Conservation (phyloP, 2,329 filamentous ascomycete genomes). For the Chaetomiaceae sp. region DNA sequence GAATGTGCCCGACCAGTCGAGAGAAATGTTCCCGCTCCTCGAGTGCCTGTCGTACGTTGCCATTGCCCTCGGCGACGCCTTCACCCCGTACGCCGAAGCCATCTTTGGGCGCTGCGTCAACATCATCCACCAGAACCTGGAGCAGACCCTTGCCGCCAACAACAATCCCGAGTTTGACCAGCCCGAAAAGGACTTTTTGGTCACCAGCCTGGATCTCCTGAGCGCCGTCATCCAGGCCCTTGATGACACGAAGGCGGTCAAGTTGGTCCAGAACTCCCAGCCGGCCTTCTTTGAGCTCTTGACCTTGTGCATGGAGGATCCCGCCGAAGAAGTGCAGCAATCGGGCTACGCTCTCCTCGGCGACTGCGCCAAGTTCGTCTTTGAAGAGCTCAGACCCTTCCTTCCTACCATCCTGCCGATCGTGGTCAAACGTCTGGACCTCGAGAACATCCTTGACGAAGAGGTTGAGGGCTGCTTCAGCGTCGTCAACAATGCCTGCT, state of each 20-base stretch:
- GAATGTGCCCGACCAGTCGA: constrained; percentile 78
- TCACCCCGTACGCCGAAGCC: constrained; percentile 77
- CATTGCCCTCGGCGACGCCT: constrained; percentile 74
- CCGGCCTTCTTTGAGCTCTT: constrained; percentile 88
- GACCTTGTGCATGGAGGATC: constrained; percentile 86
- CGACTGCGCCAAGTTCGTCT: constrained; percentile 91
- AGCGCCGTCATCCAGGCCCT: constrained; percentile 92
- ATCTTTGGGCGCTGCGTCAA: constrained; percentile 85
- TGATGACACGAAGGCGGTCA: constrained; percentile 64
- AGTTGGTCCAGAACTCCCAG: constrained; percentile 70
- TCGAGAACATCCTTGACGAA: constrained; percentile 70
- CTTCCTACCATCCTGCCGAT: constrained; percentile 72
- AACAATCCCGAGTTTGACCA: constrained; percentile 65
- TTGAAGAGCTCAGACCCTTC: constrained; percentile 70
- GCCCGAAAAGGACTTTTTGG: constrained; percentile 94
- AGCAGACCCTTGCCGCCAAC: constrained; percentile 68
- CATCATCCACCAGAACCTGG: constrained; percentile 87
- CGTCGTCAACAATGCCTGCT: constrained; percentile 97
- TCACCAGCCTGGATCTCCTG: constrained; percentile 89
- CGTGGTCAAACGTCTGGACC: constrained; percentile 80
- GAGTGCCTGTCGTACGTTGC: constrained; percentile 95
- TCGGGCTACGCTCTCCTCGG: constrained; percentile 93
- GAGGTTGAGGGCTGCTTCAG: constrained; percentile 82
- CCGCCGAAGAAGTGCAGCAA: constrained; percentile 86
- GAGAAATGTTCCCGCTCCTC: constrained; percentile 90